Evolutionary conservation across 495 filamentous ascomycete genomes (phyloP).

Genomic region (Delitschia confertaspora): DNA sequence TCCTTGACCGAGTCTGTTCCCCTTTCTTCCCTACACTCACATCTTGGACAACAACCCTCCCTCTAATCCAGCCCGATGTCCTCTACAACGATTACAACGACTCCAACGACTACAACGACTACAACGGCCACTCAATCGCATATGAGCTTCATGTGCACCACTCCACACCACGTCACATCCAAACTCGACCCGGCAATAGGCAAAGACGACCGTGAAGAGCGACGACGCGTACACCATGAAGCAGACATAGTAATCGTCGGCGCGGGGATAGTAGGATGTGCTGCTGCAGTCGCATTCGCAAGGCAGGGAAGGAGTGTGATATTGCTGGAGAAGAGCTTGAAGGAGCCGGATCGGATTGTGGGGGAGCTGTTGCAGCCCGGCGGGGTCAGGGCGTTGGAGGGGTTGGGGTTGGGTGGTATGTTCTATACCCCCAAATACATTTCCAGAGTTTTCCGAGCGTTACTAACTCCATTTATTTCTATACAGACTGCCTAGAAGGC

Average conservation of each 20-base stretch:
- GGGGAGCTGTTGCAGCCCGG: constrained; percentile 93
- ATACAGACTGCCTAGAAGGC: constrained; percentile 64
- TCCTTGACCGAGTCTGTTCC: too few species aligned
- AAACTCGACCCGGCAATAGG: neutral
- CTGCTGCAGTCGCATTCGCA: constrained; percentile 70
- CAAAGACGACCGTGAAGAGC: constrained; percentile 24
- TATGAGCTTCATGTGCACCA: constrained; percentile 8
- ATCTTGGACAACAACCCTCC: too few species aligned
- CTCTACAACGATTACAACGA: constrained; percentile 13
- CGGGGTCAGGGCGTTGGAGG: constrained; percentile 69
- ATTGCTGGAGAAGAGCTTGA: constrained; percentile 79
- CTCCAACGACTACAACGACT: neutral
- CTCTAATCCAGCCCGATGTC: constrained; percentile 9
- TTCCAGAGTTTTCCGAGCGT: neutral
- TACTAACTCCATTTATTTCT: neutral
- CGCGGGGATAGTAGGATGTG: constrained; percentile 82
- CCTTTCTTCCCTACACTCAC: too few species aligned
- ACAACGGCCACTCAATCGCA: constrained; percentile 6
- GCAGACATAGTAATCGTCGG: constrained; percentile 81
- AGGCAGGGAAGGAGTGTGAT: constrained; percentile 84
- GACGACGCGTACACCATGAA: constrained; percentile 35
- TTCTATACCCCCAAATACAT: neutral
- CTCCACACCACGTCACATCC: neutral
- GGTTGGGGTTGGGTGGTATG: constrained; percentile 57
- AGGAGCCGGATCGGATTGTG: constrained; percentile 93